These are phyloP conservation scores for Massariosphaeria phaeospora DNA, from an alignment of 495 filamentous ascomycete genomes.

Conservation along the genomic window DNA sequence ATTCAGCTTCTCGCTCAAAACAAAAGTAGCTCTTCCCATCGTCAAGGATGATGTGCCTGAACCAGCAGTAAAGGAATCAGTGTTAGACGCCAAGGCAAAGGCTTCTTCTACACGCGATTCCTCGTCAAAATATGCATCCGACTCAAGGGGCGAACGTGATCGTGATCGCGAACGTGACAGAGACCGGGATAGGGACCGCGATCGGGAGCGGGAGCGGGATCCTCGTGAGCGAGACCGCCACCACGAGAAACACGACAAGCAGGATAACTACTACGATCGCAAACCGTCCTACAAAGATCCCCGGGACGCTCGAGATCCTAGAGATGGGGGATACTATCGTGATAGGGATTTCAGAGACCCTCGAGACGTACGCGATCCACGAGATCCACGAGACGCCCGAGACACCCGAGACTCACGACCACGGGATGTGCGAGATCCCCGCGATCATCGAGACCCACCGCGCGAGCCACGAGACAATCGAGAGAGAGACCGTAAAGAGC, in stretches of 20 bases:
- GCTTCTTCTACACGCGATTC: slow-evolving; percentile 26
- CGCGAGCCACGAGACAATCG: slow-evolving; percentile 49
- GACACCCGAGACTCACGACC: slow-evolving; percentile 12
- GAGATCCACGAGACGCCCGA: slow-evolving; percentile 13
- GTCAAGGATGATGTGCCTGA: slow-evolving; percentile 59
- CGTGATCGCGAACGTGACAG: slow-evolving; percentile 34
- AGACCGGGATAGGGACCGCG: slow-evolving; percentile 31
- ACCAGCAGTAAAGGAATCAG: slow-evolving; percentile 8
- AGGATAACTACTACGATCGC: slow-evolving; percentile 22
- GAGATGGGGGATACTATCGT: slow-evolving; percentile 6
- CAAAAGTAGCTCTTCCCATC: slow-evolving; percentile 54
- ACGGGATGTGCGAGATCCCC: slow-evolving; percentile 12
- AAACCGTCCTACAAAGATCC: slow-evolving; percentile 19
- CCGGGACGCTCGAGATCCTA: slow-evolving; percentile 5
- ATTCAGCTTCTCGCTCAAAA: slow-evolving; percentile 84
- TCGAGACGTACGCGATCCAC: slow-evolving; percentile 2
- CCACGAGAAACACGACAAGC: slow-evolving; percentile 34
- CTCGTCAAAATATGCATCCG: slow-evolving; percentile 17
- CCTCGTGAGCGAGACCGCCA: slow-evolving; percentile 24
- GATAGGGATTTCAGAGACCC: slow-evolving; percentile 4
- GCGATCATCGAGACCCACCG: slow-evolving; percentile 29
- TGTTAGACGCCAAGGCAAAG: slow-evolving; percentile 15
- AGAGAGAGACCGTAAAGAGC: slow-evolving; percentile 40
- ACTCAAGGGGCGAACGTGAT: slow-evolving; percentile 34
- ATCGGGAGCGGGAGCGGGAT: slow-evolving; percentile 41